phyloP scores from a whole-genome alignment of 2,329 filamentous ascomycete genomes.

The Atkinsonella hypoxylon region DNA sequence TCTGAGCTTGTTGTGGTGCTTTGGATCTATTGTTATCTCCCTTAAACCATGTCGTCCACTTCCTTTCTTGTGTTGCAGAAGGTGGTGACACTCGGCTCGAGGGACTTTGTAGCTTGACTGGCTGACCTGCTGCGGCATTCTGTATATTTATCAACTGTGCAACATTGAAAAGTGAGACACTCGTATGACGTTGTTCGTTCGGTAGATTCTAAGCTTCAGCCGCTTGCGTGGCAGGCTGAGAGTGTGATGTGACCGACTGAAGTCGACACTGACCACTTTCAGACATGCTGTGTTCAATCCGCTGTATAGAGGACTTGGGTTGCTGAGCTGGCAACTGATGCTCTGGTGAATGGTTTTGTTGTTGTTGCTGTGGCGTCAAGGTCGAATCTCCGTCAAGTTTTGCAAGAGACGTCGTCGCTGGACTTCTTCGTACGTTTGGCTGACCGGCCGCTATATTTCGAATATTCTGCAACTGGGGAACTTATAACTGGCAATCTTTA shows the following conservation, averaged over 20 bases:
- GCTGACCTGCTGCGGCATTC: constrained; percentile 1
- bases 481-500: neutral
- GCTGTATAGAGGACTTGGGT: neutral
- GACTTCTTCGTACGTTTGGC: neutral
- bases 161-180: neutral
- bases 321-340: neutral
- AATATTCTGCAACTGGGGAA: neutral
- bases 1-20: constrained; percentile 4
- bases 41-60: constrained; percentile 20
- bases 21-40: constrained; percentile 4
- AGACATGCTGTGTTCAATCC: neutral
- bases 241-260: neutral
- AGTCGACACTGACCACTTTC: neutral
- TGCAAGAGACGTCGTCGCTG: neutral
- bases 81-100: neutral
- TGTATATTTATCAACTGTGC: neutral
- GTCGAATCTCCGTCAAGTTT: neutral
- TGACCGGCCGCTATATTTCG: neutral
- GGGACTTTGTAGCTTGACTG: constrained; percentile 2
- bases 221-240: neutral
- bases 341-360: neutral
- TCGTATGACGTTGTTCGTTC: neutral
- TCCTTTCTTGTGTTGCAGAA: constrained; percentile 10
- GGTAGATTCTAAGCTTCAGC: neutral
- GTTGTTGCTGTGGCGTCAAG: neutral